phyloP scores from a whole-genome alignment of 805 yeast genomes.

The Priceomyces melissophilus region DNA sequence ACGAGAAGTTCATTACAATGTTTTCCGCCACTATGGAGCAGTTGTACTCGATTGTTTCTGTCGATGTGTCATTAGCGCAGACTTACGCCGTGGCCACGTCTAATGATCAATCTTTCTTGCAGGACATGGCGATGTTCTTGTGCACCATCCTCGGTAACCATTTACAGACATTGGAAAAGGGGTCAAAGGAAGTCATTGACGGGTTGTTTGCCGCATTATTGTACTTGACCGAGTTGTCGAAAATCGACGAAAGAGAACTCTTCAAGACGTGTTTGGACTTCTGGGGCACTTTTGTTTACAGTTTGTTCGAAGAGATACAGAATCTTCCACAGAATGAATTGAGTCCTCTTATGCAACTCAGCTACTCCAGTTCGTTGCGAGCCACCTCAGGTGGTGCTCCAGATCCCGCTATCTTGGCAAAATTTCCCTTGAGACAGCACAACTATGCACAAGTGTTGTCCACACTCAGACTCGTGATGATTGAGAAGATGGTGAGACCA shows the following conservation, averaged over 20 bases:
- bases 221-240: constrained; percentile 79
- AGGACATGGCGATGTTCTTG: constrained; percentile 90
- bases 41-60: constrained; percentile 67
- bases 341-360: constrained; percentile 73
- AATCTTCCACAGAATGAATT: constrained; percentile 67
- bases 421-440: constrained; percentile 82
- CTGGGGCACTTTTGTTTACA: constrained; percentile 85
- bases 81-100: constrained; percentile 75
- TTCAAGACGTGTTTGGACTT: constrained; percentile 94
- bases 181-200: constrained; percentile 47
- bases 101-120: constrained; percentile 87
- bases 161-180: constrained; percentile 59
- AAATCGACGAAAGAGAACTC: constrained; percentile 91
- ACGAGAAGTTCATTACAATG: constrained; percentile 59
- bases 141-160: constrained; percentile 81
- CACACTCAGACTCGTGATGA: constrained; percentile 83
- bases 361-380: constrained; percentile 38
- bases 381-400: constrained; percentile 74
- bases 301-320: constrained; percentile 82
- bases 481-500: constrained; percentile 97
- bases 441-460: constrained; percentile 76
- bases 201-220: constrained; percentile 69
- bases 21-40: constrained; percentile 74
- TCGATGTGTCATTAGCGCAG: constrained; percentile 63
- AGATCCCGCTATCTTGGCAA: constrained; percentile 73